Evolutionary conservation across 148 eudicot genomes (phyloP).

Genomic region (Rhododendron henanense): DNA sequence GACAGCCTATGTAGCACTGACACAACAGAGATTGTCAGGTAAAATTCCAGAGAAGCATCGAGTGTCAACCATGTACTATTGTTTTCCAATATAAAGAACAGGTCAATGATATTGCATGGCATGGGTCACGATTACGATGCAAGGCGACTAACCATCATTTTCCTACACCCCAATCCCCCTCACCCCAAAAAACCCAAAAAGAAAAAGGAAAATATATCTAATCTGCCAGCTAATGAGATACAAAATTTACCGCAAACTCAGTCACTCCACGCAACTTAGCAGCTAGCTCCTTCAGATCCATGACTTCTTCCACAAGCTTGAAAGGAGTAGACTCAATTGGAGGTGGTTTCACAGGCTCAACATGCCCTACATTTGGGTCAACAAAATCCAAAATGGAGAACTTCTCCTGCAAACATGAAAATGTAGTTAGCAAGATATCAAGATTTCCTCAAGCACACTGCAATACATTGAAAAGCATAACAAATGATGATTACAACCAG

Average conservation of each 20-base stretch:
- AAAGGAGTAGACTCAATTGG: conserved; percentile 66
- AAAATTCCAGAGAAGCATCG: not conserved
- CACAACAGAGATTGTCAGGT: not conserved
- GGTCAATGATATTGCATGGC: not conserved
- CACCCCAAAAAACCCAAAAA: not conserved
- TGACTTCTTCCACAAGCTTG: conserved; percentile 69
- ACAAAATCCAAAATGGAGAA: conserved; percentile 56
- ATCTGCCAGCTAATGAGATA: not conserved
- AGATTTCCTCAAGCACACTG: not conserved
- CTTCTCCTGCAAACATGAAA: conserved; percentile 48
- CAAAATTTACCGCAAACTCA: conserved; percentile 77
- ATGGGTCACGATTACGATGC: not conserved
- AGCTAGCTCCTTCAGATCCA: conserved; percentile 77
- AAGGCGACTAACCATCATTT: not conserved
- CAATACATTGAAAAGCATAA: not conserved
- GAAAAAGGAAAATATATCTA: not conserved
- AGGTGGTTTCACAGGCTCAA: conserved; percentile 54
- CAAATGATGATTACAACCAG: not conserved
- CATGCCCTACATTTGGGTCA: conserved; percentile 40
- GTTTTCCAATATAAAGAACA: not conserved
- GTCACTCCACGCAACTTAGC: conserved; percentile 54
- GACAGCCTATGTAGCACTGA: not conserved
- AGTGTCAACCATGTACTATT: not conserved
- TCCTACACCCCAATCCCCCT: not conserved
- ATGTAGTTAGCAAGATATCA: not conserved